These are phyloP conservation scores for Penicillium sumatraense DNA, from an alignment of 2,329 filamentous ascomycete species.

Conservation along the genomic window DNA sequence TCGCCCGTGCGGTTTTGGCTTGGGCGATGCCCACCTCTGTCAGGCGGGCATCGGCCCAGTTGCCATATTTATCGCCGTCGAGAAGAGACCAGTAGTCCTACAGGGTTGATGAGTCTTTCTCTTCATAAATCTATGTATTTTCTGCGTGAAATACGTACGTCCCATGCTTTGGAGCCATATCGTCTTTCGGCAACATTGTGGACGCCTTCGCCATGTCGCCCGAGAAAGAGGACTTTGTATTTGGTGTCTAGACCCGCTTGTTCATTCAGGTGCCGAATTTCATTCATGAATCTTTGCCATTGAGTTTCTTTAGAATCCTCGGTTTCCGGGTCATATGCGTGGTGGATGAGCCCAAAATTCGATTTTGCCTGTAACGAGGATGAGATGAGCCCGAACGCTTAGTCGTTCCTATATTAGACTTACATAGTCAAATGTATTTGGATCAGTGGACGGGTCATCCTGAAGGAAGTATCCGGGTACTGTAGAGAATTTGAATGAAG, in stretches of 20 bases:
- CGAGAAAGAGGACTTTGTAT: constrained; percentile 63
- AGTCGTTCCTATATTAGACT: constrained; percentile 7
- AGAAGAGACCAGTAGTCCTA: constrained; percentile 63
- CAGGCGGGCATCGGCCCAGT: constrained; percentile 64
- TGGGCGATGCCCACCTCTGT: constrained; percentile 58
- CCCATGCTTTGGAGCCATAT: constrained; percentile 65
- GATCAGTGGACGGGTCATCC: constrained; percentile 54
- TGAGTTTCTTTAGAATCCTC: constrained; percentile 44
- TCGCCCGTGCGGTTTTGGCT: constrained; percentile 48
- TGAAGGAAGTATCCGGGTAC: constrained; percentile 57
- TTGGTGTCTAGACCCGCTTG: constrained; percentile 40
- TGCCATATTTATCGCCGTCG: constrained; percentile 59
- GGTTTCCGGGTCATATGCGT: constrained; percentile 48
- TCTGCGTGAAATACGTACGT: constrained; percentile 47
- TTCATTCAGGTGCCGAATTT: constrained; percentile 53
- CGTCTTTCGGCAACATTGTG: constrained; percentile 65
- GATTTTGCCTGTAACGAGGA: constrained; percentile 35
- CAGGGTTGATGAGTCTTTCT: not conserved
- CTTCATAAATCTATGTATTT: not conserved
- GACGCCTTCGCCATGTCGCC: constrained; percentile 64
- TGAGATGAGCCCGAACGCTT: constrained; percentile 2
- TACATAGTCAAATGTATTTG: constrained; percentile 55
- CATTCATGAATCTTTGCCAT: constrained; percentile 59
- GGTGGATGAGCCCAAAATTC: constrained; percentile 57
- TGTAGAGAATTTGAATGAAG: constrained; percentile 42